Percentiles rank a stretch among this genome's conserved stretches.
Conservation (phyloP, 2,329 filamentous ascomycete species). For the Lachnellula subtilissima region DNA sequence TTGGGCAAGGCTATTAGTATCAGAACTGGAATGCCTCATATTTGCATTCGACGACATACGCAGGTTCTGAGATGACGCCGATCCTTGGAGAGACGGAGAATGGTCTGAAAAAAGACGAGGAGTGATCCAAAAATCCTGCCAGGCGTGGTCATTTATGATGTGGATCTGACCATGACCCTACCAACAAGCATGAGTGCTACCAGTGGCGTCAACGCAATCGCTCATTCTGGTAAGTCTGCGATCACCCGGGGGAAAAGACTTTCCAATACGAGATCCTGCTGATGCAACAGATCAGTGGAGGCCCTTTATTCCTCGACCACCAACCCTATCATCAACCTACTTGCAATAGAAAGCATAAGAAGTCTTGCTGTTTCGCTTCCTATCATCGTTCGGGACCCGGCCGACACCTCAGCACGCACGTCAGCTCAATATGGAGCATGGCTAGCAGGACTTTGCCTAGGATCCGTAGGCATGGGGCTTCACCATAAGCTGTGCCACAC, state of each 20-base stretch:
- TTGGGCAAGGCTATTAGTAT: constrained; percentile 55
- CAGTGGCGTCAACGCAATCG: constrained; percentile 62
- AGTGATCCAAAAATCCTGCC: constrained; percentile 56
- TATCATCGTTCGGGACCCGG: constrained; percentile 42
- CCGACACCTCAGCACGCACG: constrained; percentile 43
- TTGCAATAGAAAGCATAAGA: constrained; percentile 53
- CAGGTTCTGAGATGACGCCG: constrained; percentile 60
- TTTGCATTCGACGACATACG: constrained; percentile 59
- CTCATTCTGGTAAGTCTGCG: constrained; percentile 46
- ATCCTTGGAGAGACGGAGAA: constrained; percentile 58
- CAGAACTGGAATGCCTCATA: constrained; percentile 48
- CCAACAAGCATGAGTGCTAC: constrained; percentile 48
- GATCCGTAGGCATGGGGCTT: constrained; percentile 56
- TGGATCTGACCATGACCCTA: constrained; percentile 56
- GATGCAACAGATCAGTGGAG: constrained; percentile 43
- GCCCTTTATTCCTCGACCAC: constrained; percentile 57
- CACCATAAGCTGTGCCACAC: constrained; percentile 67
- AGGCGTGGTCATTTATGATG: constrained; percentile 59
- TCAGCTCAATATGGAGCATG: constrained; percentile 58
- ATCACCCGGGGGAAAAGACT: not conserved
- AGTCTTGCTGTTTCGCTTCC: constrained; percentile 51
- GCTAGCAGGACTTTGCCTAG: constrained; percentile 58
- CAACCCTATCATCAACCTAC: constrained; percentile 54
- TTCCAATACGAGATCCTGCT: not conserved
- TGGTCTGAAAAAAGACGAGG: constrained; percentile 52